Evolutionary conservation across 2,329 filamentous ascomycete genomes (phyloP).

Genomic region (Lasiodiplodia gonubiensis): DNA sequence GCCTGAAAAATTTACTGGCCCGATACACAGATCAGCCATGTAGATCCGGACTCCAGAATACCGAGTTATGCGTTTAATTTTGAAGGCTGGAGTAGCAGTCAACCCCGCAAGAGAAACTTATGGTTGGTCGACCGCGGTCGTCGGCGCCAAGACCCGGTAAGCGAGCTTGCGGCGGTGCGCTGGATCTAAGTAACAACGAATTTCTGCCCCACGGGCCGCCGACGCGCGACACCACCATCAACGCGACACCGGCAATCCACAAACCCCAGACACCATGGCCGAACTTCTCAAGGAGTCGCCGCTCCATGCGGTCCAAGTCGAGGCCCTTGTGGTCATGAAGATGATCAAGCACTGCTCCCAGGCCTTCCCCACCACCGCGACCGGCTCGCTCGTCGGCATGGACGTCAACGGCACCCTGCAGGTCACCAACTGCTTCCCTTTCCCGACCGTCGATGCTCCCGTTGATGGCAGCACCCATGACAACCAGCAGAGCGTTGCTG

Average conservation of each 20-base stretch:
- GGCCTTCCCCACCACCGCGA: conserved; percentile 85
- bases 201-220: conserved; percentile 29
- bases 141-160: conserved; percentile 22
- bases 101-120: background rate
- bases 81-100: background rate
- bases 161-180: conserved; percentile 18
- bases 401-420: conserved; percentile 81
- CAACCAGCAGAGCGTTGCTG: conserved; percentile 59
- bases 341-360: conserved; percentile 94
- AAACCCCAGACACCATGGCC: conserved; percentile 39
- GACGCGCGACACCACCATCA: conserved; percentile 28
- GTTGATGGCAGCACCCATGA: conserved; percentile 52
- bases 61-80: background rate
- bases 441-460: conserved; percentile 79
- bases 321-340: conserved; percentile 97
- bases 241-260: conserved; percentile 27
- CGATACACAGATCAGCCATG: background rate
- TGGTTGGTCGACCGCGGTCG: background rate
- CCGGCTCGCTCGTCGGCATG: conserved; percentile 92
- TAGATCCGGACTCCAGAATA: background rate
- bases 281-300: conserved; percentile 53
- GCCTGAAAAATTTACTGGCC: background rate
- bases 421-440: conserved; percentile 93
- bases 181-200: conserved; percentile 21
- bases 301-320: conserved; percentile 88